phyloP scores from a whole-genome alignment of 441 rosid genomes.

The Erodium texanum region DNA sequence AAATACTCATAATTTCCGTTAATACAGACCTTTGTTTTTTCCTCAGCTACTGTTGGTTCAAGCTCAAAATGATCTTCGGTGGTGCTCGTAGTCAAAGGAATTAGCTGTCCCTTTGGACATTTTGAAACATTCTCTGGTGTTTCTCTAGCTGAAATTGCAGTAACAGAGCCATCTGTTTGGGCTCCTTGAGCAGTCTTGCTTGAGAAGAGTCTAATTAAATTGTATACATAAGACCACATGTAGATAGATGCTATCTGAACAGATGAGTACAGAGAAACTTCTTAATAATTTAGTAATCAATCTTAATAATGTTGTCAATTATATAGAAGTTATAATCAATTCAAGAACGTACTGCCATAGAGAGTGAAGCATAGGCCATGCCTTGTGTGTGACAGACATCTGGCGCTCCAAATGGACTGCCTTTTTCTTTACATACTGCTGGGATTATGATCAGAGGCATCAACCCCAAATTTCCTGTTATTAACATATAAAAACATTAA shows the following conservation, averaged over 20 bases:
- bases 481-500: background rate
- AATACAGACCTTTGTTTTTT: slow-evolving; percentile 19
- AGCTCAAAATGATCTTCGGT: slow-evolving; percentile 12
- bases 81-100: slow-evolving; percentile 28
- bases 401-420: slow-evolving; percentile 69
- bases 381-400: slow-evolving; percentile 46
- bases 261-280: background rate
- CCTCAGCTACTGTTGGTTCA: slow-evolving; percentile 14
- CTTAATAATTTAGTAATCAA: background rate
- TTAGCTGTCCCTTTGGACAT: slow-evolving; percentile 37
- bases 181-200: slow-evolving; percentile 17
- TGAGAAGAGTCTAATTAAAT: slow-evolving; percentile 48
- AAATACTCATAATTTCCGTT: background rate
- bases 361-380: slow-evolving; percentile 63
- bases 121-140: slow-evolving; percentile 19
- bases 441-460: slow-evolving; percentile 75
- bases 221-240: slow-evolving; percentile 77
- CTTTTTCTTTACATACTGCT: slow-evolving; percentile 70
- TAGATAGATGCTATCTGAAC: slow-evolving; percentile 68
- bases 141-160: slow-evolving; percentile 15
- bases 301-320: background rate
- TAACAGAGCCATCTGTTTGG: slow-evolving; percentile 6
- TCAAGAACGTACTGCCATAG: slow-evolving; percentile 59
- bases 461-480: slow-evolving; percentile 74
- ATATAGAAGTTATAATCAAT: background rate